phyloP scores from a whole-genome alignment of 306 rosid genomes.

The Sphenostylis stenocarpa region DNA sequence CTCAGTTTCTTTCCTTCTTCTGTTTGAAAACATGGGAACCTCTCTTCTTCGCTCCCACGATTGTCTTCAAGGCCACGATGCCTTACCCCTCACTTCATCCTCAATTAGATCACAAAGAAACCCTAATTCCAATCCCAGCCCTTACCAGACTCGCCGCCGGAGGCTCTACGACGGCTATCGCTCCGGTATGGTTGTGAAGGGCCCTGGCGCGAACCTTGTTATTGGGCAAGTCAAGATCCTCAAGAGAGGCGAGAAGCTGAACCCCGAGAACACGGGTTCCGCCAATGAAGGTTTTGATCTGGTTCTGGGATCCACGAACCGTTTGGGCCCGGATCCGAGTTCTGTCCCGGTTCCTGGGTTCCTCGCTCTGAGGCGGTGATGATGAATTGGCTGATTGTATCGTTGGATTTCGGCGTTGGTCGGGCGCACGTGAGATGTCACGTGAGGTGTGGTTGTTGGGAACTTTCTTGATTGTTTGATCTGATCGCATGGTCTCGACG shows the following conservation, averaged over 20 bases:
- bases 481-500: constrained; percentile 33
- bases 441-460: background rate
- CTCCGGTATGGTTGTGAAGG: constrained; percentile 36
- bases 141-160: constrained; percentile 36
- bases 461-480: constrained; percentile 15
- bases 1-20: background rate
- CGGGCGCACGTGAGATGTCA: background rate
- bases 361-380: constrained; percentile 13
- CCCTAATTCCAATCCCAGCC: background rate
- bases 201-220: constrained; percentile 44
- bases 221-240: constrained; percentile 86
- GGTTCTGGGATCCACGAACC: constrained; percentile 60
- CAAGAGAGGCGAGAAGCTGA: constrained; percentile 69
- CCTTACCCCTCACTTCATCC: background rate
- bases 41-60: constrained; percentile 46
- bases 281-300: constrained; percentile 34
- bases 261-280: background rate
- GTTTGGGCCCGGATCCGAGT: constrained; percentile 87
- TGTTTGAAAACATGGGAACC: constrained; percentile 39
- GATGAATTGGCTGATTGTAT: background rate
- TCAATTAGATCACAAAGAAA: background rate
- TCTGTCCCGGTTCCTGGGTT: constrained; percentile 72
- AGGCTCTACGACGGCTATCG: constrained; percentile 30
- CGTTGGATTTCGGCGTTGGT: background rate
- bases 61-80: constrained; percentile 33